Conservation (phyloP, 1,139 yeast genomes). For the Pichia inconspicua region DNA sequence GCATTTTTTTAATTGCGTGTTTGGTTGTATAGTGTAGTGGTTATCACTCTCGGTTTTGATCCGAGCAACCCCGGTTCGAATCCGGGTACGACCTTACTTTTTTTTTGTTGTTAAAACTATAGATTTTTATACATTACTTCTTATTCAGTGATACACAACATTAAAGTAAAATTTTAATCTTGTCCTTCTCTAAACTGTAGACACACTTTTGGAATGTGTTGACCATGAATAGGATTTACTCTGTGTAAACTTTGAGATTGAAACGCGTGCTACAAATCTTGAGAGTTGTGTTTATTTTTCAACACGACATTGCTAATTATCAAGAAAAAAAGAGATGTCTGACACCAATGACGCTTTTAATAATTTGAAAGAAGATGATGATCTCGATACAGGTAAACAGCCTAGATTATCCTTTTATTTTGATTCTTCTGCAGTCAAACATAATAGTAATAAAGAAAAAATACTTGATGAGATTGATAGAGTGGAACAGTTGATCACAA, state of each 20-base stretch:
- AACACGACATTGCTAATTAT: not conserved
- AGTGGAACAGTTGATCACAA: slow-evolving; percentile 74
- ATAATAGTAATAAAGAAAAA: slow-evolving; percentile 22
- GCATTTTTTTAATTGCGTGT: not conserved
- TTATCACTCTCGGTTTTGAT: slow-evolving; percentile 63
- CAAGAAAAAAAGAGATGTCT: not conserved
- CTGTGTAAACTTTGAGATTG: no score
- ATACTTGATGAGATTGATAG: slow-evolving; percentile 48
- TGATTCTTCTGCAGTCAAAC: slow-evolving; percentile 18
- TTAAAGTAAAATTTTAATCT: not conserved
- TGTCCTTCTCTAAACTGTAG: not conserved
- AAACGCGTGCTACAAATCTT: no score
- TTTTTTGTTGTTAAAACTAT: not conserved
- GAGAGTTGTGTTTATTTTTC: no score
- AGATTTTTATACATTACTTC: not conserved
- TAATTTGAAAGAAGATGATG: slow-evolving; percentile 4
- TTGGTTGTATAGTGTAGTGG: slow-evolving; percentile 56
- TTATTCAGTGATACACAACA: not conserved
- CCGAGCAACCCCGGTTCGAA: slow-evolving; percentile 93
- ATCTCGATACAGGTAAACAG: slow-evolving; percentile 13
- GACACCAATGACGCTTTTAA: not conserved
- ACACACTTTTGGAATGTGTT: not conserved
- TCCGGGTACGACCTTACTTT: slow-evolving; percentile 72
- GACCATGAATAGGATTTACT: no score
- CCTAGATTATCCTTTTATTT: slow-evolving; percentile 25